phyloP scores from a whole-genome alignment of 257 asterid genomes.

The Cruciata laevipes region DNA sequence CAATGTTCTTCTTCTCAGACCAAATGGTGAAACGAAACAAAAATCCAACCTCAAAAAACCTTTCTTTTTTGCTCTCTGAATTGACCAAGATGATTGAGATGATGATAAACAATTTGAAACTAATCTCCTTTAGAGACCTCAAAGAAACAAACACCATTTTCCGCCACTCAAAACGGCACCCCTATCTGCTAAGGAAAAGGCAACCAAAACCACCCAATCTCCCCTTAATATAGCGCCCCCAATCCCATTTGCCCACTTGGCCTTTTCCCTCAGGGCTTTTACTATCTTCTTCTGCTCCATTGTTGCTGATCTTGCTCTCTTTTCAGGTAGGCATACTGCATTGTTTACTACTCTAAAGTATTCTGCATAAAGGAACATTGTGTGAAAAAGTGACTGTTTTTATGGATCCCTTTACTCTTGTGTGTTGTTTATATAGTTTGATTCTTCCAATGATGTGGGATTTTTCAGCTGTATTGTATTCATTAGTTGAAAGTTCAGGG shows the following conservation, averaged over 20 bases:
- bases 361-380: background rate
- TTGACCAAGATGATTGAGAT: background rate
- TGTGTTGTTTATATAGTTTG: background rate
- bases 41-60: background rate
- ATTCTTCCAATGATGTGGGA: background rate
- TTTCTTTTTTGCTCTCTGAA: background rate
- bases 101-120: background rate
- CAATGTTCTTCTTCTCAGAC: background rate
- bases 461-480: background rate
- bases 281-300: background rate
- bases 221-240: conserved; percentile 11
- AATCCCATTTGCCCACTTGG: conserved; percentile 15
- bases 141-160: conserved; percentile 40
- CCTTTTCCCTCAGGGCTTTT: background rate
- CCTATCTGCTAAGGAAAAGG: conserved; percentile 75
- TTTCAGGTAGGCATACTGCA: conserved; percentile 13
- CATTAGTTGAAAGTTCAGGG: background rate
- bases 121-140: conserved; percentile 29
- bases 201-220: conserved; percentile 31
- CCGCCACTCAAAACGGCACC: conserved; percentile 76
- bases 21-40: background rate
- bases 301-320: conserved; percentile 4
- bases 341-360: background rate
- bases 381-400: background rate
- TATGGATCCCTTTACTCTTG: background rate